These are phyloP conservation scores for Pseudopediastrum boryanum DNA, from an alignment of 139 green algal genomes.

Conservation along the genomic window DNA sequence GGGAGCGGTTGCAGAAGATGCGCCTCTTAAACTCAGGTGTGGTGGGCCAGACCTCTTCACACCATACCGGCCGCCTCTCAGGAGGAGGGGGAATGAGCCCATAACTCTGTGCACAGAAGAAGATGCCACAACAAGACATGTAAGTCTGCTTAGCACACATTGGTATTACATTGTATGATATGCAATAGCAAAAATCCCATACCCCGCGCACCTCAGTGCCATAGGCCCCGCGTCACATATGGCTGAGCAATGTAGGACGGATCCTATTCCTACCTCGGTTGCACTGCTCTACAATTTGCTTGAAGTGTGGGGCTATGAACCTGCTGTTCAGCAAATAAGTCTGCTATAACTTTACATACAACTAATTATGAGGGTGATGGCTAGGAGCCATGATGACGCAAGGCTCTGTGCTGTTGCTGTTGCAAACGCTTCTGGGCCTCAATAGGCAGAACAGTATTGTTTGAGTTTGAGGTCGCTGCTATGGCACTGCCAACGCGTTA, in stretches of 20 bases:
- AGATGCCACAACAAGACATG: not conserved
- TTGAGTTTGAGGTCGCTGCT: too few species aligned
- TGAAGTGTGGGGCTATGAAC: too few species aligned
- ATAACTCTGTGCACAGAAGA: slow-evolving; percentile 1
- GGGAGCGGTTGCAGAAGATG: slow-evolving; percentile 96
- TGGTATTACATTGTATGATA: not conserved
- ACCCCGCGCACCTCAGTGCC: not conserved
- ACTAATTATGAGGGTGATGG: too few species aligned
- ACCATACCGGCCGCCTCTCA: slow-evolving; percentile 14
- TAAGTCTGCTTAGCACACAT: not conserved
- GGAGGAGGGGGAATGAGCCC: slow-evolving; percentile 22
- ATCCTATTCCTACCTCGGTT: not conserved
- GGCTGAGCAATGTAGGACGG: not conserved
- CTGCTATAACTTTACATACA: too few species aligned
- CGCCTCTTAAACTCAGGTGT: slow-evolving; percentile 50
- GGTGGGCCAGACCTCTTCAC: slow-evolving; percentile 38
- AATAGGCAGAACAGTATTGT: too few species aligned
- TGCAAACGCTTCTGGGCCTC: too few species aligned
- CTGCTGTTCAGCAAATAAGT: too few species aligned
- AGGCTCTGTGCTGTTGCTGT: too few species aligned
- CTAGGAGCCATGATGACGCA: too few species aligned
- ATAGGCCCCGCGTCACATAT: not conserved
- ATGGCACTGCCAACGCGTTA: too few species aligned
- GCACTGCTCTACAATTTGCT: too few species aligned
- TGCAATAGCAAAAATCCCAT: not conserved